Evolutionary conservation across 2,329 filamentous ascomycete genomes (phyloP).

Genomic region (Fonsecaea multimorphosa): DNA sequence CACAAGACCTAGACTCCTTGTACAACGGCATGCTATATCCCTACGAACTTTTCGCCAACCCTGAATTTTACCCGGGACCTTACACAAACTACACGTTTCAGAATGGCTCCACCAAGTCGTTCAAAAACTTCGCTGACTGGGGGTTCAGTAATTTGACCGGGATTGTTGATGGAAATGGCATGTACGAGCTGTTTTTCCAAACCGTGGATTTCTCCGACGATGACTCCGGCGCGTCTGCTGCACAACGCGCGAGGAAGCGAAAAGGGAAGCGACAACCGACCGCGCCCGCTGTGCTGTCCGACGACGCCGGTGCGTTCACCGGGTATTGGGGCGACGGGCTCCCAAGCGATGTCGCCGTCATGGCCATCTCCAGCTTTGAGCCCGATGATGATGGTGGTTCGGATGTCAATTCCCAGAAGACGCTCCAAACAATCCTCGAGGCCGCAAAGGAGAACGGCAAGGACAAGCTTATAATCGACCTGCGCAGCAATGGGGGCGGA

Average conservation of each 20-base stretch:
- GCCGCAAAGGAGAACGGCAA: conserved; percentile 49
- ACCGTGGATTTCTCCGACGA: neutral
- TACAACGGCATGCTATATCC: conserved; percentile 7
- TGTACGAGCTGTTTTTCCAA: neutral
- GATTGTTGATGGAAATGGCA: neutral
- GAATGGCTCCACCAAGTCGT: neutral
- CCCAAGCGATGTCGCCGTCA: neutral
- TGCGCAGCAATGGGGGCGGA: conserved; percentile 67
- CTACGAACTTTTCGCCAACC: neutral
- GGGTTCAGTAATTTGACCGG: neutral
- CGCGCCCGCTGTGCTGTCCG: neutral
- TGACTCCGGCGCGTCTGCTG: neutral
- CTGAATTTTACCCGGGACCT: conserved; percentile 1
- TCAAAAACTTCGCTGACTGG: neutral
- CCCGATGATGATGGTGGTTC: neutral
- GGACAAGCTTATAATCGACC: conserved; percentile 67
- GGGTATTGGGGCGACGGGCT: neutral
- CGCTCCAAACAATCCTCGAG: neutral
- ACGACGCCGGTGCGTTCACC: neutral
- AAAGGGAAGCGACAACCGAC: neutral
- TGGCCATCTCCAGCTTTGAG: neutral
- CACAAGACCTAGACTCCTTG: conserved; percentile 10
- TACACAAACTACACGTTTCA: conserved; percentile 1
- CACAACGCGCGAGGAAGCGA: neutral
- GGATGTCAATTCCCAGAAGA: neutral